phyloP scores from a whole-genome alignment of 306 rosid genomes.

The Fagus sylvatica region DNA sequence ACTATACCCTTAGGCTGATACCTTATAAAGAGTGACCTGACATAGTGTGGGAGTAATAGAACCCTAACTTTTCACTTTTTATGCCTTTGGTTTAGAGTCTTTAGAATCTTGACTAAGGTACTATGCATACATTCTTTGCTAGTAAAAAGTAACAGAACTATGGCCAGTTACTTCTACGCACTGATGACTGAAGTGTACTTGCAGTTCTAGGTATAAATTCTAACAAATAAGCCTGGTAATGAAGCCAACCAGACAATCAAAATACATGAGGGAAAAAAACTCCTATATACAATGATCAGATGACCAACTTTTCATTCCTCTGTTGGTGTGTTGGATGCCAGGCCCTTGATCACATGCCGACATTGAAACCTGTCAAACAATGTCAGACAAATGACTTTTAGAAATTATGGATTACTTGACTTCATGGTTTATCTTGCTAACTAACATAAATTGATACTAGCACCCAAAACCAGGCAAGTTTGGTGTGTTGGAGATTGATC shows the following conservation, averaged over 20 bases:
- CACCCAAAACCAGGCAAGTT: not conserved
- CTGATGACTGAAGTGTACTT: not conserved
- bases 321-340: slow-evolving; percentile 49
- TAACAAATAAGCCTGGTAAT: not conserved
- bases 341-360: slow-evolving; percentile 82
- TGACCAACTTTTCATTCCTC: slow-evolving; percentile 55
- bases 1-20: no score
- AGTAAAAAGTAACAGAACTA: no score
- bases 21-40: no score
- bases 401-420: not conserved
- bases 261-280: not conserved
- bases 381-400: slow-evolving; percentile 11
- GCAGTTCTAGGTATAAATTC: not conserved
- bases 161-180: not conserved
- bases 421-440: no score
- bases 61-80: no score
- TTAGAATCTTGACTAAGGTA: no score
- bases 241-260: not conserved
- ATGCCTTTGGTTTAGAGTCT: no score
- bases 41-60: no score
- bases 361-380: slow-evolving; percentile 76
- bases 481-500: not conserved
- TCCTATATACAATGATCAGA: not conserved
- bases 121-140: not conserved
- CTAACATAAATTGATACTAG: not conserved